A percentile compares a stretch with the other conserved stretches of the same genome.
Conservation (phyloP, 371 early-diverging fungal genomes). For the Mortierella sp. region DNA sequence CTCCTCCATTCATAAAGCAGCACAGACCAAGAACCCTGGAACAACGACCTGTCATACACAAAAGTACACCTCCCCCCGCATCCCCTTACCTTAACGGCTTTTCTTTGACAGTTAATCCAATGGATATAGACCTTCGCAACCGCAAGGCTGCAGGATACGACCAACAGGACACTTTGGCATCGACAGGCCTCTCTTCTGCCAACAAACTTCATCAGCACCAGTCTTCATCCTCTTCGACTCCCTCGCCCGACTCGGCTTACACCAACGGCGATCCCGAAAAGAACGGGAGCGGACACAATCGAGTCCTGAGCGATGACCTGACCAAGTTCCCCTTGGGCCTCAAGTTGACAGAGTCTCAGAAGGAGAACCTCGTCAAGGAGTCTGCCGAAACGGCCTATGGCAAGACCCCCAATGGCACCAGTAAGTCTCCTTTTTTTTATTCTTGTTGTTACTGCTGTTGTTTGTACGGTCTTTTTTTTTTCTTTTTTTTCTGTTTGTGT, state of each 20-base stretch:
- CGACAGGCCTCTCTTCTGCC: constrained; percentile 35
- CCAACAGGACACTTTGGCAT: constrained; percentile 3
- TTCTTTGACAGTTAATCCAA: no score
- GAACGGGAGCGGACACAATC: constrained; percentile 6
- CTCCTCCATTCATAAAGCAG: neutral
- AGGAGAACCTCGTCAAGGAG: constrained; percentile 30
- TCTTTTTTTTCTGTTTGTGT: neutral
- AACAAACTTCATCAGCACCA: constrained; percentile 34
- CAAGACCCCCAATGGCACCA: constrained; percentile 70
- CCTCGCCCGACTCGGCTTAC: constrained; percentile 5
- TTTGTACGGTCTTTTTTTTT: neutral
- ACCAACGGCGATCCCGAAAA: neutral
- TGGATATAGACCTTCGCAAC: constrained; percentile 49
- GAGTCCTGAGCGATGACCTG: constrained; percentile 23
- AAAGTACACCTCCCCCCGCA: neutral
- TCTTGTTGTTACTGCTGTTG: neutral
- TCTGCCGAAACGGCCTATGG: constrained; percentile 60
- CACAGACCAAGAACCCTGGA: constrained; percentile 1
- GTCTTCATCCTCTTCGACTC: neutral
- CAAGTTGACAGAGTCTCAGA: constrained; percentile 24
- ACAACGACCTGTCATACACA: neutral
- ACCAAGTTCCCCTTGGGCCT: constrained; percentile 27
- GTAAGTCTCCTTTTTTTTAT: constrained; percentile 42
- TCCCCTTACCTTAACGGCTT: neutral
- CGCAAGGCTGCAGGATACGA: constrained; percentile 31